Evolutionary conservation across 1,139 yeast genomes (phyloP).

Genomic region (Zhuliangozyma parablackwelliae): DNA sequence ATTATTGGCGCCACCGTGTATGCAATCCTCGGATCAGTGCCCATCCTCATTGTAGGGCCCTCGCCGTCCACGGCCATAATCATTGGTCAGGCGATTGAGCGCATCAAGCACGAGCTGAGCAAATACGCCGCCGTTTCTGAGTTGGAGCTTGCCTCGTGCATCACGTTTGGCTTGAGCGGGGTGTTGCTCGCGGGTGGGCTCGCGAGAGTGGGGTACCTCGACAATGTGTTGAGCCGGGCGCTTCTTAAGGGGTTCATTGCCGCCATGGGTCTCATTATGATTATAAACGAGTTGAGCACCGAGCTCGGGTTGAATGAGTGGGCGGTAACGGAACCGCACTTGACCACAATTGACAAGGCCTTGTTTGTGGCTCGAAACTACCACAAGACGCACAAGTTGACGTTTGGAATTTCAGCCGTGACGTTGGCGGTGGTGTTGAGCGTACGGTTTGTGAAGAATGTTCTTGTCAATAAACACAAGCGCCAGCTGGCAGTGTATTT

Average conservation of each 20-base stretch:
- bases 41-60: conserved; percentile 32
- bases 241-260: conserved; percentile 31
- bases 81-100: conserved; percentile 27
- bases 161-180: conserved; percentile 22
- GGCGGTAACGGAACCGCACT: conserved; percentile 17
- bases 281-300: conserved; percentile 24
- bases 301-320: conserved; percentile 24
- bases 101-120: conserved; percentile 13
- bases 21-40: conserved; percentile 29
- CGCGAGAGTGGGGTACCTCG: conserved; percentile 27
- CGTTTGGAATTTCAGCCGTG: conserved; percentile 17
- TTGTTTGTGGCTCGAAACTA: conserved; percentile 15
- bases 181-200: conserved; percentile 26
- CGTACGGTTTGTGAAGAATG: conserved; percentile 16
- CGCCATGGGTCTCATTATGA: conserved; percentile 35
- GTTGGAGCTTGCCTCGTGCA: conserved; percentile 23
- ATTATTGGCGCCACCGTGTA: conserved; percentile 25
- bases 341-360: conserved; percentile 21
- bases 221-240: conserved; percentile 28
- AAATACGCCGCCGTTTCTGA: conserved; percentile 12
- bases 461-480: conserved; percentile 15
- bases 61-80: conserved; percentile 30
- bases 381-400: conserved; percentile 16
- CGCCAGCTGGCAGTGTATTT: conserved; percentile 19
- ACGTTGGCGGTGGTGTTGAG: conserved; percentile 20